Base-by-base conservation (phyloP, 192 early-diverging fungal genomes). In the Coemansia sp. region DNA sequence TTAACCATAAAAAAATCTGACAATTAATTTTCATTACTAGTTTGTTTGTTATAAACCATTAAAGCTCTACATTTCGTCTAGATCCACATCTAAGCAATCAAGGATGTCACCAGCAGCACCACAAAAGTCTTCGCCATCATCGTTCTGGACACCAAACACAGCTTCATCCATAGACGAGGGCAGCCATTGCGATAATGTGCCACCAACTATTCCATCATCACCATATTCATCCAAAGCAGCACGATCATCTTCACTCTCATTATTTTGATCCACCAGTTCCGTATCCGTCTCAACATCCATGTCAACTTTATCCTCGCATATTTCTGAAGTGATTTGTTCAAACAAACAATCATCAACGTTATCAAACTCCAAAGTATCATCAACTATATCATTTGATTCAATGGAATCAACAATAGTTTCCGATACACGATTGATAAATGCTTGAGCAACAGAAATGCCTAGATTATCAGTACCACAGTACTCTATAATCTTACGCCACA, bases 81-180 rank as follows among this genome's bases (percentile, higher is more conserved):
- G 26, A 30, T 76, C 67, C 9, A 76, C 67, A 14, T 76, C 72
- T 27, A 76, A 44, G 27, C 61, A 69, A 18, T 59, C 72, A n/a
- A 76, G 52, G 15, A 61, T 35, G 19, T 67, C 72, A 7, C 52
- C 58, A 2, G 53, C 59, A 25, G 11, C 43, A 13, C 55, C 50
- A 14, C 34, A 38, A 22, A 25, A 30, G 22, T 26, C 39, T 28
- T 45, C 33, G 44, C 30, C 30, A 13, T 10, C 28, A 24, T 27
- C 43, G 46, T 20, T 48, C 14, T 19, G n/a, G 46, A 22, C 28
- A 3, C 30, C 32, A 15, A 33, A 30, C 3, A 48, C 9, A 18
- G 17, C 8, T 11, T 19, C 17, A 13, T 17, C 46, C 14, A 63
- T 27, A n/a, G 41, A 50, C 6, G 55, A 46, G n/a, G 53, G 40